A percentile compares a stretch with the other conserved stretches of the same genome.
Conservation (phyloP, 2,329 filamentous ascomycete genomes). For the Drechmeria coniospora region DNA sequence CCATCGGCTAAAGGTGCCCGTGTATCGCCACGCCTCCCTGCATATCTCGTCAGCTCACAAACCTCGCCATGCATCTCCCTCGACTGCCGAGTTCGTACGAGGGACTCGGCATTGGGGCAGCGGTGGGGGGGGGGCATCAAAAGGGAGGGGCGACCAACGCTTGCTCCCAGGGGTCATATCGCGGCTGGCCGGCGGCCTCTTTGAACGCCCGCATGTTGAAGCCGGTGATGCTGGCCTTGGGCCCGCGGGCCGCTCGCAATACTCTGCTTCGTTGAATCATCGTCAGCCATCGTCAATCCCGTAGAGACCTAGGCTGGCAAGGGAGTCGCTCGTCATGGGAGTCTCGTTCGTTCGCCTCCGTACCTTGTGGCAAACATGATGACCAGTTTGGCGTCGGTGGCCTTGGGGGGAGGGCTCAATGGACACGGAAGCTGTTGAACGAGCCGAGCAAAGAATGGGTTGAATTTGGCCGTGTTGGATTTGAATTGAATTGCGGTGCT, state of each 20-base stretch:
- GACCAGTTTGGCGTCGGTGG: conserved; percentile 6
- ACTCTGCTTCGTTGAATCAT: conserved; percentile 13
- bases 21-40: conserved; percentile 93
- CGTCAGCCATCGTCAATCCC: neutral
- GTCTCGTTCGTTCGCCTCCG: conserved; percentile 5
- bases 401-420: neutral
- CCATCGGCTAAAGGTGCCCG: conserved; percentile 69
- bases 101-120: too few species aligned
- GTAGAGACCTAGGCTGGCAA: too few species aligned
- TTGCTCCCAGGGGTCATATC: conserved; percentile 53
- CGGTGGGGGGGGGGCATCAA: neutral
- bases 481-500: neutral
- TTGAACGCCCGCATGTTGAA: conserved; percentile 78
- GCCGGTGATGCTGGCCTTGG: conserved; percentile 69
- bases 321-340: too few species aligned
- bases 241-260: conserved; percentile 36
- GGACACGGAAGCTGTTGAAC: too few species aligned
- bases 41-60: conserved; percentile 4
- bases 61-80: neutral
- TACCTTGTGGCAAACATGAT: conserved; percentile 26
- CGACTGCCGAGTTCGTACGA: too few species aligned
- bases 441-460: too few species aligned
- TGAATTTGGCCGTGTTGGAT: neutral
- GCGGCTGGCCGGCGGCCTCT: conserved; percentile 46
- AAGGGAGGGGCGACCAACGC: conserved; percentile 28